Base-by-base conservation (phyloP, 768 basidiomycete species). In the Mycena haematopus region DNA sequence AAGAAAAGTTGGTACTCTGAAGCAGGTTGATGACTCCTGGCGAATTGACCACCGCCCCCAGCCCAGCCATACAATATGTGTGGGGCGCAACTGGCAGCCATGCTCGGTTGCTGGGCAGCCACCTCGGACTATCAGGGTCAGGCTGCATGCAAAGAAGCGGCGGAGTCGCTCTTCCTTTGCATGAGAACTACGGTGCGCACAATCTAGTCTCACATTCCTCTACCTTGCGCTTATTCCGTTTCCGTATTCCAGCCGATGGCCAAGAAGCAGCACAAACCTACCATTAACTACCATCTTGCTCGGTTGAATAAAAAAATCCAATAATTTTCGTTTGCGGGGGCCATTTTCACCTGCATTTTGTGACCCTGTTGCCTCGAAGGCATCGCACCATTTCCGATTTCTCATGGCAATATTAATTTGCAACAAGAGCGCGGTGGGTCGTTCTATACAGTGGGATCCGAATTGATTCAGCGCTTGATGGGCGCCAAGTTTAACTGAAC, bases 261-360 rank as follows among this genome's bases (percentile, higher is more conserved):
- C 52, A 86, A 86, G 63, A 92, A 88, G 72, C 75, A 75, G 46
- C 91, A 88, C 54, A 83, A 82, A 71, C 85, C 93, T 35, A 87
- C 90, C 35, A 94, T 96, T 79, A 95, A 96, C 76, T 95, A 93
- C 74, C 92, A 95, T 75, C 86, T 95, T 67, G 88, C 91, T 69
- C 86, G 92, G 74, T 80, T 94, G 65, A 83, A 85, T 64, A 92
- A 91, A 72, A 85, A 81, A 63, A 82, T 87, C 68, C 90, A 90
- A 82, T 90, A 84, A 79, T 79, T 59, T 44, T 50, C 44, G 40
- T 62, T 45, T 50, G 17, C 31, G 22, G 25, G 29, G 22, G 24
- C 33, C 9, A 2, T 50, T 33, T 31, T 31, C 29, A 24, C 42
- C n/a, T 22, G 17, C 29, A 31, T 31, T 38, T 36, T 56, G 47